Percentiles rank a stretch among this genome's conserved stretches.
These are phyloP conservation scores for Exophiala phaeomuriformis DNA, from an alignment of 2,329 filamentous ascomycete genomes.

Conservation along the genomic window DNA sequence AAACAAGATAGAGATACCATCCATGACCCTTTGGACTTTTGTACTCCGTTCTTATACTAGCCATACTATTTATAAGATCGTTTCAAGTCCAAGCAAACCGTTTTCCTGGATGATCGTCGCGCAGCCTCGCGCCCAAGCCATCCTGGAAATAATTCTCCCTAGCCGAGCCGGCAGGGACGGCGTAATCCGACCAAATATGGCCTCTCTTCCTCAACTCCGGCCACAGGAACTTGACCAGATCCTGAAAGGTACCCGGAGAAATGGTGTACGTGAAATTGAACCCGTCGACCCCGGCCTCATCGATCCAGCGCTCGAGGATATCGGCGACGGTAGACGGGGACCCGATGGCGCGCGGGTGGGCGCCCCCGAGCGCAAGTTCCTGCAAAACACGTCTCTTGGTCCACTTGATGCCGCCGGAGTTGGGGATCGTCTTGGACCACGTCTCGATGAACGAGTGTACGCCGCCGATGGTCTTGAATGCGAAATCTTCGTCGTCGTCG, in stretches of 20 bases:
- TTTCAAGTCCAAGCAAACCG: no score
- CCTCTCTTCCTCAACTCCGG: conserved; percentile 41
- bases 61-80: no score
- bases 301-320: conserved; percentile 58
- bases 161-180: neutral
- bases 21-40: no score
- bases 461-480: conserved; percentile 27
- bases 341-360: conserved; percentile 45
- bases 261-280: conserved; percentile 54
- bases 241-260: conserved; percentile 46
- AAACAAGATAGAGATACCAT: no score
- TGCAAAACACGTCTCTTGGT: conserved; percentile 40
- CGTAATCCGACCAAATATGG: conserved; percentile 30
- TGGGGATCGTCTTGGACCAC: conserved; percentile 31
- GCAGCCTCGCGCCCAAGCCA: neutral
- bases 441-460: neutral
- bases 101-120: conserved; percentile 1
- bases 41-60: no score
- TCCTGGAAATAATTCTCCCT: conserved; percentile 1
- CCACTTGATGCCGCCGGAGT: conserved; percentile 30
- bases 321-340: conserved; percentile 61
- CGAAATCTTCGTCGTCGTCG: conserved; percentile 54
- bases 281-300: conserved; percentile 63
- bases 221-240: conserved; percentile 43
- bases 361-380: conserved; percentile 42